These are phyloP conservation scores for Pythium dissimile DNA, from an alignment of 352 stramenopile species.

Conservation along the genomic window DNA sequence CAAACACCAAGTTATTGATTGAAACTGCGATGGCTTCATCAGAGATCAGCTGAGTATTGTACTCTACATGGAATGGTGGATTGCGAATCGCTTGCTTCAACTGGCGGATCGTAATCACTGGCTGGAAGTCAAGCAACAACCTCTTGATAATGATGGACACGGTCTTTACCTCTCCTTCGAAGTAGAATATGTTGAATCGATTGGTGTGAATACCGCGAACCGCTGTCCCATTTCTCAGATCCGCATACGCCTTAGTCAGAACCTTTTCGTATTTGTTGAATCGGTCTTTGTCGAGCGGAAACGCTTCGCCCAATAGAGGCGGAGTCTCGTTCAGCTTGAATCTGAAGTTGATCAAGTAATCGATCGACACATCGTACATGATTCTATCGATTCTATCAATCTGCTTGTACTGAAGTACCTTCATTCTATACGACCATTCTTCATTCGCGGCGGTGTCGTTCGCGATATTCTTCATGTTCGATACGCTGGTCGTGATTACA, in stretches of 20 bases:
- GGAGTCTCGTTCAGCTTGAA: not conserved
- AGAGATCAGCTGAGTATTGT: conserved; percentile 3
- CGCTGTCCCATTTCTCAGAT: not conserved
- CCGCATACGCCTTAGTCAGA: not conserved
- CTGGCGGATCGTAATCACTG: not conserved
- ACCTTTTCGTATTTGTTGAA: not conserved
- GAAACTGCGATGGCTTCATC: conserved; percentile 1
- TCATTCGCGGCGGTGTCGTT: not conserved
- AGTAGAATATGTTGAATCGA: conserved; percentile 2
- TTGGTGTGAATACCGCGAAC: not conserved
- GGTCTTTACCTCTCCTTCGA: not conserved
- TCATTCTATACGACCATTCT: not conserved
- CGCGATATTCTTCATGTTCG: not conserved
- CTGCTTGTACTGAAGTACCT: not conserved
- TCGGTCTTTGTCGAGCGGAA: not conserved
- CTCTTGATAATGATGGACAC: not conserved
- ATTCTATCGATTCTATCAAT: not conserved
- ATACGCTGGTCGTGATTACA: not conserved
- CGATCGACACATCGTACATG: conserved; percentile 1
- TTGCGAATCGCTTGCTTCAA: not conserved
- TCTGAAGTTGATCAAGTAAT: conserved; percentile 3
- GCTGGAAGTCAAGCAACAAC: not conserved
- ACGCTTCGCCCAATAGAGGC: not conserved
- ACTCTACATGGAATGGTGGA: not conserved
- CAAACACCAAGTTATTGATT: not conserved